These are phyloP conservation scores for Candida koratica DNA, from an alignment of 805 yeast species.

Conservation along the genomic window DNA sequence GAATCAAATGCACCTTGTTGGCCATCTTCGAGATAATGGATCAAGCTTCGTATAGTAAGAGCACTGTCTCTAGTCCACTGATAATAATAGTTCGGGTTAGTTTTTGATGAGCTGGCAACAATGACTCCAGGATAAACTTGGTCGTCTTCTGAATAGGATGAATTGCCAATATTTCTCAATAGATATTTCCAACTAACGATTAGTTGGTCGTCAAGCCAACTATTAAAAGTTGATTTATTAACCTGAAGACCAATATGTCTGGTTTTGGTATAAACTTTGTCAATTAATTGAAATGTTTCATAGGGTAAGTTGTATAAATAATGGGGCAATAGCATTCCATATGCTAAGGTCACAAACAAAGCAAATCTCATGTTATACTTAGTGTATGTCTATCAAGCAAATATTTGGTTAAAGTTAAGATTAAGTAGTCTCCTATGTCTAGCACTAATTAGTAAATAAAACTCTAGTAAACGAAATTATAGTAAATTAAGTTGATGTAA, in stretches of 20 bases:
- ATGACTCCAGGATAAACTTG: conserved; percentile 62
- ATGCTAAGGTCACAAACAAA: neutral
- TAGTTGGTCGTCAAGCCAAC: conserved; percentile 47
- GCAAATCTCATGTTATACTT: neutral
- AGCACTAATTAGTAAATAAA: conserved; percentile 1
- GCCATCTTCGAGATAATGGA: conserved; percentile 50
- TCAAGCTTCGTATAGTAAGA: conserved; percentile 63
- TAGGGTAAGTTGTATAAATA: conserved; percentile 3
- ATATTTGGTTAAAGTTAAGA: too few relatives aligned
- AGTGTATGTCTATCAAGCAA: neutral
- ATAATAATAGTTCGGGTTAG: conserved; percentile 73
- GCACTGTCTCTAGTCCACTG: conserved; percentile 94
- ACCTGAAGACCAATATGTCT: conserved; percentile 18
- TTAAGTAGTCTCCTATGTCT: conserved; percentile 1
- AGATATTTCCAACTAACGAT: conserved; percentile 16
- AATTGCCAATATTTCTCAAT: conserved; percentile 16
- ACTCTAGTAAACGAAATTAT: too few relatives aligned
- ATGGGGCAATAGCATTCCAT: conserved; percentile 7
- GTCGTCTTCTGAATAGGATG: conserved; percentile 7
- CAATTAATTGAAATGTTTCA: neutral
- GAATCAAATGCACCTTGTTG: conserved; percentile 6
- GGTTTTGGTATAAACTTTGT: neutral
- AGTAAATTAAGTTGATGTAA: too few relatives aligned
- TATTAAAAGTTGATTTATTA: conserved; percentile 44
- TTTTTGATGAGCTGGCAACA: conserved; percentile 77